These are phyloP conservation scores for Euphorbia tirucalli DNA, from an alignment of 345 rosid genomes.

Conservation along the genomic window DNA sequence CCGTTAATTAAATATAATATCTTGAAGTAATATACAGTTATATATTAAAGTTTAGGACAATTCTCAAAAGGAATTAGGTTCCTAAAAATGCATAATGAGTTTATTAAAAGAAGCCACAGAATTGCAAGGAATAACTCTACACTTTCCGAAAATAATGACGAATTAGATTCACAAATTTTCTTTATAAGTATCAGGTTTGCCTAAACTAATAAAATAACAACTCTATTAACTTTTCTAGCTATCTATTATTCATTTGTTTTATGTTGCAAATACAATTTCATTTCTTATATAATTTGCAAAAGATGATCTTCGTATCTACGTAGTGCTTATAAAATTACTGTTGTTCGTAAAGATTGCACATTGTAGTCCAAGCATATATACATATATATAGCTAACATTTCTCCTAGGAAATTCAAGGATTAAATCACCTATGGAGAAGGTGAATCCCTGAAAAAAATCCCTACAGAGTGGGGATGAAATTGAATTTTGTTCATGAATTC, in stretches of 20 bases:
- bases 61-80: not conserved
- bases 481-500: too few species aligned
- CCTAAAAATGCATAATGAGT: not conserved
- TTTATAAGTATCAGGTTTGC: not conserved
- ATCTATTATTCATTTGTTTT: not conserved
- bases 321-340: conserved; percentile 6
- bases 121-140: conserved; percentile 2
- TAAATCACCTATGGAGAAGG: too few species aligned
- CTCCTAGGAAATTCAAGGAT: too few species aligned
- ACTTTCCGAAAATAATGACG: not conserved
- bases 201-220: conserved; percentile 2
- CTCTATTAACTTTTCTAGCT: not conserved
- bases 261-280: not conserved
- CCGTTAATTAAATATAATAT: too few species aligned
- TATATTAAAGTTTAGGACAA: not conserved
- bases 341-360: not conserved
- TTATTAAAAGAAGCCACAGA: not conserved
- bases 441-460: too few species aligned
- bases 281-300: not conserved
- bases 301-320: conserved; percentile 1
- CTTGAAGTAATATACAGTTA: not conserved
- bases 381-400: too few species aligned
- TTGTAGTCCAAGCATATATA: not conserved
- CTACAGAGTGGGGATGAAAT: too few species aligned
- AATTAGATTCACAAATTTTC: conserved; percentile 16